Evolutionary conservation across 2,329 filamentous ascomycete genomes (phyloP).

Genomic region (Neofusicoccum sp.): DNA sequence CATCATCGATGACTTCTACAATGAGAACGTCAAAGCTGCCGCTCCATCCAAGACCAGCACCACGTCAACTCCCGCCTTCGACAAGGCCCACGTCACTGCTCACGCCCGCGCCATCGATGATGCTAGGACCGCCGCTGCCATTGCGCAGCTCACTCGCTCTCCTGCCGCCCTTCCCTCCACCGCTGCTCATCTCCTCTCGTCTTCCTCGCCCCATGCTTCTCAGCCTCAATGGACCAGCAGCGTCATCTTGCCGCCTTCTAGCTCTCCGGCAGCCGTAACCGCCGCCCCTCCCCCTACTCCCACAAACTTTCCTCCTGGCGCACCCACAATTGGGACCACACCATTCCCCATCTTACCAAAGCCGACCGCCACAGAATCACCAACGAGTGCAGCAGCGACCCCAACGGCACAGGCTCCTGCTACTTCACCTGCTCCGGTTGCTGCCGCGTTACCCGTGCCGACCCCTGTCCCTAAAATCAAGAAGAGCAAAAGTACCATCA

Average conservation of each 20-base stretch:
- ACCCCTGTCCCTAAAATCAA: too few species aligned
- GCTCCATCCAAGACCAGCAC: not conserved
- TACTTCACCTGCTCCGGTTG: too few species aligned
- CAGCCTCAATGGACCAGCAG: not conserved
- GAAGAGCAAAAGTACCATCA: not conserved
- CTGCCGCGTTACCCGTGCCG: too few species aligned
- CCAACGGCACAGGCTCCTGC: too few species aligned
- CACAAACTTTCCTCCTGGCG: too few species aligned
- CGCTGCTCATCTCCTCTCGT: not conserved
- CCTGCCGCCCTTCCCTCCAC: not conserved
- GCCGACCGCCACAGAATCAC: too few species aligned
- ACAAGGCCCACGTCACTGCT: not conserved
- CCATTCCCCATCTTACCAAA: too few species aligned
- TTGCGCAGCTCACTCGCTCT: not conserved
- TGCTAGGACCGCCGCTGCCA: not conserved
- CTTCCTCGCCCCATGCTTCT: not conserved
- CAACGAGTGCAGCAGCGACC: too few species aligned
- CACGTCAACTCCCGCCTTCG: not conserved
- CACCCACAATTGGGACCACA: too few species aligned
- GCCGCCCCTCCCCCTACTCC: not conserved
- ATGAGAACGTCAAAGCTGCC: not conserved
- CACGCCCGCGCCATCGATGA: not conserved
- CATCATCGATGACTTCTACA: conserved; percentile 4
- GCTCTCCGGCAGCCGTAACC: not conserved
- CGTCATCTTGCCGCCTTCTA: too few species aligned